These are phyloP conservation scores for Endogone sp. DNA, from an alignment of 192 early-diverging fungal genomes.

Conservation along the genomic window DNA sequence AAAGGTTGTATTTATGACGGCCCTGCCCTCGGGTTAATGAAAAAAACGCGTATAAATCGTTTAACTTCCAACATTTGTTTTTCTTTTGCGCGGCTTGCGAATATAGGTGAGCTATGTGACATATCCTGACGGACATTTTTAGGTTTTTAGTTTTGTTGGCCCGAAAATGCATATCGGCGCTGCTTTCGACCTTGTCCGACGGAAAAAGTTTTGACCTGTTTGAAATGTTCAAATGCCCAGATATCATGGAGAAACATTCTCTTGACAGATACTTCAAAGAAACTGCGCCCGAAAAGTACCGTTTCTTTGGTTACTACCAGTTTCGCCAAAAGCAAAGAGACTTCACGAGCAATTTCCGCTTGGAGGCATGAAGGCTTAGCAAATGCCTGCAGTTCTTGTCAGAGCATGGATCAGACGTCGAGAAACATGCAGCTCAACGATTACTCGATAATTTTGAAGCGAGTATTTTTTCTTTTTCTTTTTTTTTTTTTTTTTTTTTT, in stretches of 20 bases:
- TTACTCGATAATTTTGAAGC: too few species aligned
- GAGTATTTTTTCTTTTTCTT: background rate
- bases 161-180: too few species aligned
- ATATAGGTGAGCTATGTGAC: too few species aligned
- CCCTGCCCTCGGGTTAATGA: too few species aligned
- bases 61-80: too few species aligned
- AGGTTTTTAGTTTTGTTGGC: too few species aligned
- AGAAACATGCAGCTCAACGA: background rate
- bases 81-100: too few species aligned
- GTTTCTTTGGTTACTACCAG: slow-evolving; percentile 18
- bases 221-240: background rate
- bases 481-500: slow-evolving; percentile 1
- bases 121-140: too few species aligned
- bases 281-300: slow-evolving; percentile 18
- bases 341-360: slow-evolving; percentile 16
- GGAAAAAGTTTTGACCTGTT: background rate
- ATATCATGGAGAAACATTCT: background rate
- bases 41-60: too few species aligned
- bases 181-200: too few species aligned
- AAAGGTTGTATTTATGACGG: too few species aligned
- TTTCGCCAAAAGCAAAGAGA: slow-evolving; percentile 17
- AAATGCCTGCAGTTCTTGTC: slow-evolving; percentile 9
- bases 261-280: slow-evolving; percentile 14
- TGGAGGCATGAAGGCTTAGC: slow-evolving; percentile 14
- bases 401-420: slow-evolving; percentile 7